Evolutionary conservation across 1,284 basidiomycete species (phyloP), one percentile per base, ranked within the genome.

Genomic region (Ceratobasidium sp.): DNA sequence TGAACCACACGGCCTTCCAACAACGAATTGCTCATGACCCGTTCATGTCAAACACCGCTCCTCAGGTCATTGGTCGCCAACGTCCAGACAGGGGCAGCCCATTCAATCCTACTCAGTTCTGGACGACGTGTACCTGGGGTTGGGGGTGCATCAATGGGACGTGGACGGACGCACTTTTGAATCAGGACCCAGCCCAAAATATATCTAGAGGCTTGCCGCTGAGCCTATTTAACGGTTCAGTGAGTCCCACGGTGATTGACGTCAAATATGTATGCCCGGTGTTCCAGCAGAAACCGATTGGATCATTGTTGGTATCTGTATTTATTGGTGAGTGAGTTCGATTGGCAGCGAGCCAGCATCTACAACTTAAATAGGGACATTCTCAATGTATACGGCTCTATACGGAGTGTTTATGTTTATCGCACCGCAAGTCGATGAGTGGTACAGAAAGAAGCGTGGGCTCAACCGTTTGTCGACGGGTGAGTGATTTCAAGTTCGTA

Each of bases 251-350:
- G 7, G 71, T 73, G 59, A 73, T 73, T 27, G 71, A 73, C n/a
- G 71, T 73, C 22, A 58, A 73, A 16, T 73, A 73, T 43, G 71
- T 73, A 16, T 73, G 71, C 48, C 71, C 71, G 9, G 71, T 63
- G 22, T 73, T 73, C 27, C 39, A 19, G 29, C 29, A 24, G 5
- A 73, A 73, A 22, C 49, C 29, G 22, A 37, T 61, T 41, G 71
- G 71, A 7, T n/a, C 58, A 9, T 14, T 73, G 7, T 43, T 73
- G n/a, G 46, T 73, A 9, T 73, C 71, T 2, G 71, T 73, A 6
- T 73, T 73, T 46, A 54, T 73, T 46, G 71, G 71, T 73, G 39
- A 54, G 71, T 56, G n/a, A 4, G 29, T 5, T 62, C 24, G 1
- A 27, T 16, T 29, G 0, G 7, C 13, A 22, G 3, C 19, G 24